Conservation (phyloP, 192 early-diverging fungal species). For the Phlyctochytrium bullatum region DNA sequence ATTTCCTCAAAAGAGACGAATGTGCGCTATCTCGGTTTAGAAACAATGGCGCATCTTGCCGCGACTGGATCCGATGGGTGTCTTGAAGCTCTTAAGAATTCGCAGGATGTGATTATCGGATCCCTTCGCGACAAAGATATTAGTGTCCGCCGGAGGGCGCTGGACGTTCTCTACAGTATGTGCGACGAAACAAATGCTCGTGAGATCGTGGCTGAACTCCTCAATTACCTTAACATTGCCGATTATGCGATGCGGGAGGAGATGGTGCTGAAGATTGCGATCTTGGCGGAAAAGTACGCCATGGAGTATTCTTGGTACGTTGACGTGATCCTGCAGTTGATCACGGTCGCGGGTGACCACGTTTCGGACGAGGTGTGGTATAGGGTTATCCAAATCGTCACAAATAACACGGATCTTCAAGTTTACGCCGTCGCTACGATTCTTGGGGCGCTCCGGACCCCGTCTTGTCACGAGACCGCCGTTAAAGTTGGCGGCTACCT, state of each 20-base stretch:
- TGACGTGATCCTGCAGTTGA: conserved; percentile 93
- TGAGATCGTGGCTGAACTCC: conserved; percentile 84
- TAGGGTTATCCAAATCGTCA: conserved; percentile 94
- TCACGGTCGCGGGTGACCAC: conserved; percentile 92
- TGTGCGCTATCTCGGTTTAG: conserved; percentile 93
- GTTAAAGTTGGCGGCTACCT: conserved; percentile 96
- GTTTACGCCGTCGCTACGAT: conserved; percentile 87
- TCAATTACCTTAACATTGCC: conserved; percentile 84
- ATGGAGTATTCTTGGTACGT: conserved; percentile 99
- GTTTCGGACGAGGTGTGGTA: conserved; percentile 98
- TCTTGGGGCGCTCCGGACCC: conserved; percentile 74
- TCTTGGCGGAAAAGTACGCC: conserved; percentile 96
- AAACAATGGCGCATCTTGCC: conserved; percentile 93
- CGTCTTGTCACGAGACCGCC: conserved; percentile 92
- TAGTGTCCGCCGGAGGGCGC: conserved; percentile 88
- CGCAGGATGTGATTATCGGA: conserved; percentile 75
- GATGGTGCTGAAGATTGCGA: conserved; percentile 98
- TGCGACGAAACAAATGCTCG: conserved; percentile 86
- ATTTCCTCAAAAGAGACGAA: conserved; percentile 97
- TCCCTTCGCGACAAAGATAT: conserved; percentile 97
- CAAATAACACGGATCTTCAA: conserved; percentile 93
- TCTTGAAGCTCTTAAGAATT: conserved; percentile 72
- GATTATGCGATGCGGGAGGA: conserved; percentile 93
- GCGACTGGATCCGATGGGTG: conserved; percentile 68
- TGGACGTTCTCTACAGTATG: conserved; percentile 97